A percentile compares a stretch with the other conserved stretches of the same genome.
Conservation (phyloP, 2,329 filamentous ascomycete species). For the Trichoderma asperellum region DNA sequence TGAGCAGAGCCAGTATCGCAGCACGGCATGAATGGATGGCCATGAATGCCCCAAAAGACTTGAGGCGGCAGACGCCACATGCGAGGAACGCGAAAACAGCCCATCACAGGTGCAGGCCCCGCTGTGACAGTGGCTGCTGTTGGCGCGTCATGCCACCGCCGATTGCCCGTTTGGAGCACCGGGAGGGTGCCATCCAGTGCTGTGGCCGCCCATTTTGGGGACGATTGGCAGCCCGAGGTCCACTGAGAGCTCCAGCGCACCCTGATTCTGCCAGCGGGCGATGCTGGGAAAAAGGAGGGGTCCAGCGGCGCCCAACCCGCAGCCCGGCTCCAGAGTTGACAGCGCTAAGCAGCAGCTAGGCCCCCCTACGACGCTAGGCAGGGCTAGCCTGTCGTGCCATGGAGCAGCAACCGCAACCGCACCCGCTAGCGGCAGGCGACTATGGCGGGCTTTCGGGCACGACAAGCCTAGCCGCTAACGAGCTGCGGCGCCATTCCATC, state of each 20-base stretch:
- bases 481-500: background rate
- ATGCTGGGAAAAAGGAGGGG: conserved; percentile 8
- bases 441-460: conserved; percentile 5
- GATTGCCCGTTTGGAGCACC: conserved; percentile 17
- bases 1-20: background rate
- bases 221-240: conserved; percentile 8
- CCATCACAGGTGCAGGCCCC: conserved; percentile 7
- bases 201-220: background rate
- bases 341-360: background rate
- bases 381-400: background rate
- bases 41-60: background rate
- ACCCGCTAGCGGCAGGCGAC: background rate
- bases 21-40: too few relatives aligned
- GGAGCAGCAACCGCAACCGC: background rate
- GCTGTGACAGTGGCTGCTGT: conserved; percentile 9
- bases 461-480: conserved; percentile 10
- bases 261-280: background rate
- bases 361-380: background rate
- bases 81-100: background rate
- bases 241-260: conserved; percentile 2
- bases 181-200: background rate
- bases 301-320: conserved; percentile 2
- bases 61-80: background rate
- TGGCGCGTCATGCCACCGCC: conserved; percentile 21
- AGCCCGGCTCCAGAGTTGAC: background rate